Percentiles rank a stretch among this genome's conserved stretches.
phyloP scores from a whole-genome alignment of 371 early-diverging fungal genomes.

The Gilbertella persicaria region DNA sequence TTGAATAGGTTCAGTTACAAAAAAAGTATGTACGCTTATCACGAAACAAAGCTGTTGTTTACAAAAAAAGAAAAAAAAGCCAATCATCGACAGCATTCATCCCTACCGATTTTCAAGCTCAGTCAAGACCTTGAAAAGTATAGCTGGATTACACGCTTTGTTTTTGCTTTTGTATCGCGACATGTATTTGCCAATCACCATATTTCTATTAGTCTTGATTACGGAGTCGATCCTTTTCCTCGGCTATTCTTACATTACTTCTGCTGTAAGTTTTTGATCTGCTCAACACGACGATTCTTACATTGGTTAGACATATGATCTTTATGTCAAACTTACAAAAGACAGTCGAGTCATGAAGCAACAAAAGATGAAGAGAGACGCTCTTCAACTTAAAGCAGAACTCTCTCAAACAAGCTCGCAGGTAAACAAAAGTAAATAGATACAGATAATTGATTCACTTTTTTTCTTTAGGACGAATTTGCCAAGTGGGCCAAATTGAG shows the following conservation, averaged over 20 bases:
- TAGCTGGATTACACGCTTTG: neutral
- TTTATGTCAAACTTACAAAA: slow-evolving; percentile 46
- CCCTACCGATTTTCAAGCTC: too few relatives aligned
- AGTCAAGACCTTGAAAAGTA: too few relatives aligned
- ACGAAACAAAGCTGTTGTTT: too few relatives aligned
- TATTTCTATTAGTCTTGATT: slow-evolving; percentile 55
- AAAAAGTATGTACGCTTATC: too few relatives aligned
- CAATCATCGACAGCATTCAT: too few relatives aligned
- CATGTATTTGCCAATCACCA: slow-evolving; percentile 53
- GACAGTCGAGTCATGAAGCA: slow-evolving; percentile 52
- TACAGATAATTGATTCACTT: neutral
- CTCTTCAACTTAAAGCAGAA: slow-evolving; percentile 60
- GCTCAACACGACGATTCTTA: neutral
- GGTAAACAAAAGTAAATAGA: slow-evolving; percentile 25
- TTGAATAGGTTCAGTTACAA: too few relatives aligned
- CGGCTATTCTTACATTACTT: slow-evolving; percentile 58
- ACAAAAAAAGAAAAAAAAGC: too few relatives aligned
- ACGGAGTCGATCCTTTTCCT: slow-evolving; percentile 59
- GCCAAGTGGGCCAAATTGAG: slow-evolving; percentile 95
- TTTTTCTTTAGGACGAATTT: slow-evolving; percentile 78
- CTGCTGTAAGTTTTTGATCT: slow-evolving; percentile 33
- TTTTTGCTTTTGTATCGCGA: neutral
- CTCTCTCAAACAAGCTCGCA: slow-evolving; percentile 69
- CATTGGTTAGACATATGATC: slow-evolving; percentile 49
- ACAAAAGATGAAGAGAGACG: slow-evolving; percentile 58